phyloP scores from a whole-genome alignment of 2,329 filamentous ascomycete species.

The Pseudogymnoascus verrucosus region DNA sequence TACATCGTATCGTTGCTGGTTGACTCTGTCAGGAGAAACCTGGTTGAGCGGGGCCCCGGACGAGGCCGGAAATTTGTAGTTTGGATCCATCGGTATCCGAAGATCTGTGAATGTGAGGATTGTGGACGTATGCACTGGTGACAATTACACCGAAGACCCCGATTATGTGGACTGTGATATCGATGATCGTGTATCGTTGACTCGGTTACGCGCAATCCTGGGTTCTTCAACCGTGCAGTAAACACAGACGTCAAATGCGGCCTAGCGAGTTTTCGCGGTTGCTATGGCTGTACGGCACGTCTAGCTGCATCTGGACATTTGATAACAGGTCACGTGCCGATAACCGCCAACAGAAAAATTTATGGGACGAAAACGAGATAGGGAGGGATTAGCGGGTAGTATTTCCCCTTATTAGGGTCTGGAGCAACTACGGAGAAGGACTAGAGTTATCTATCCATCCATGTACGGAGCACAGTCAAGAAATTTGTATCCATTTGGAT shows the following conservation, averaged over 20 bases:
- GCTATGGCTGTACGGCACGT: not conserved
- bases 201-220: not conserved
- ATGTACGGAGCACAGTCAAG: not conserved
- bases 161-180: slow-evolving; percentile 2
- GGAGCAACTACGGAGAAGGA: not conserved
- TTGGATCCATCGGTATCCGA: slow-evolving; percentile 32
- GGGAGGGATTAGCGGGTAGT: not conserved
- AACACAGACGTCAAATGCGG: not conserved
- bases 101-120: not conserved
- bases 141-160: not conserved
- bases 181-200: not conserved
- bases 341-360: not conserved
- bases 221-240: not conserved
- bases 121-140: not conserved
- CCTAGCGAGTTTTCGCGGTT: not conserved
- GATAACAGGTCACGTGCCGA: not conserved
- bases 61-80: slow-evolving; percentile 44
- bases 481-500: not conserved
- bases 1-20: slow-evolving; percentile 34
- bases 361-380: not conserved
- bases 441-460: not conserved
- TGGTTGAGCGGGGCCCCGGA: slow-evolving; percentile 51
- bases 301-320: not conserved
- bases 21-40: slow-evolving; percentile 56
- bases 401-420: slow-evolving; percentile 2